Evolutionary conservation across 1,139 yeast genomes (phyloP).

Genomic region (Geotrichum europaeum): DNA sequence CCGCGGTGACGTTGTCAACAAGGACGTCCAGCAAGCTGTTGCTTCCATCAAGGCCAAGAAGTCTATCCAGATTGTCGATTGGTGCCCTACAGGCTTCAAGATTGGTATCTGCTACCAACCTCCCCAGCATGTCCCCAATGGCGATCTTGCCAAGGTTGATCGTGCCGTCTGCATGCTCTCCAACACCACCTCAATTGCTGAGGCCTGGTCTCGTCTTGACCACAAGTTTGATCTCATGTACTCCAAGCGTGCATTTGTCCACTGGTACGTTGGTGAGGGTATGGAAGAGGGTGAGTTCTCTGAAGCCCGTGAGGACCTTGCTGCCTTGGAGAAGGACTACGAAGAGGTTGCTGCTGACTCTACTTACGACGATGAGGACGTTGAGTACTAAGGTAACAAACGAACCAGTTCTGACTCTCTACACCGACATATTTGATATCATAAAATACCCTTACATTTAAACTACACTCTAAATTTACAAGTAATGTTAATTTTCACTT

Average conservation of each 20-base stretch:
- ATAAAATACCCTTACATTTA: too few relatives aligned
- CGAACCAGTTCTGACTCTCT: too few relatives aligned
- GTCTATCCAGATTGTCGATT: constrained; percentile 93
- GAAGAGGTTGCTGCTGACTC: constrained; percentile 94
- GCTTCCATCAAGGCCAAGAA: constrained; percentile 89
- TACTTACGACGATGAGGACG: constrained; percentile 62
- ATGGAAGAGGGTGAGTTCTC: constrained; percentile 93
- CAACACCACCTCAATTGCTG: constrained; percentile 96
- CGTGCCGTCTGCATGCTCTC: constrained; percentile 98
- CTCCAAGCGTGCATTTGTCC: constrained; percentile 97
- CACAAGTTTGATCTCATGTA: constrained; percentile 97
- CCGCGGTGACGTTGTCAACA: constrained; percentile 97
- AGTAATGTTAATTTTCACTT: too few relatives aligned
- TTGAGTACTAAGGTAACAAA: constrained; percentile 28
- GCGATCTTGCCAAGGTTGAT: constrained; percentile 85
- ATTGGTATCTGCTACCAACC: constrained; percentile 98
- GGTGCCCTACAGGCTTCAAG: constrained; percentile 99
- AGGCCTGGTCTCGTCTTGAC: constrained; percentile 97
- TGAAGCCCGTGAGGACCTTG: constrained; percentile 90
- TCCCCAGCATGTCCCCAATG: constrained; percentile 83
- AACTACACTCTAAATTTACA: too few relatives aligned
- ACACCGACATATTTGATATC: too few relatives aligned
- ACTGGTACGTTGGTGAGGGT: constrained; percentile 98
- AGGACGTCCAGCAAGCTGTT: constrained; percentile 95
- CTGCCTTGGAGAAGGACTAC: constrained; percentile 96